These are phyloP conservation scores for Talaromyces sp. DNA, from an alignment of 2,329 filamentous ascomycete genomes.

Conservation along the genomic window DNA sequence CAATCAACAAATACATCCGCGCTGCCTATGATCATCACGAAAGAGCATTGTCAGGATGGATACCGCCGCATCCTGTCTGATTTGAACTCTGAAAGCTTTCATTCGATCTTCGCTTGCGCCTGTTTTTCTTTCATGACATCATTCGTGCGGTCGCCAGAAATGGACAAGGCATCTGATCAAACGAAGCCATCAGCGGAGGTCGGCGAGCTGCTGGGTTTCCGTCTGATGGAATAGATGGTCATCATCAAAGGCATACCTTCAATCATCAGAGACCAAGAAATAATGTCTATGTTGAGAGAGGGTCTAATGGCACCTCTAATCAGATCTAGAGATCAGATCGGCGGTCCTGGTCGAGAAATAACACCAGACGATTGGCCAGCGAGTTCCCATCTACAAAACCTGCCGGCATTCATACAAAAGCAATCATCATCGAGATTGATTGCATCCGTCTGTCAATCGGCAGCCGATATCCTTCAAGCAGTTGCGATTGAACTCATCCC, in stretches of 20 bases:
- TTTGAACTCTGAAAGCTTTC: background rate
- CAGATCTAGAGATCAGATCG: background rate
- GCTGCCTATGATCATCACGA: background rate
- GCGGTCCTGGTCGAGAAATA: background rate
- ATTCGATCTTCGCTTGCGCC: background rate
- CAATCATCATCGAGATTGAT: background rate
- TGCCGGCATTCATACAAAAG: background rate
- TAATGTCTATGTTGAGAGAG: background rate
- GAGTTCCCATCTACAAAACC: background rate
- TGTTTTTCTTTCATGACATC: background rate
- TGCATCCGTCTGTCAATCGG: background rate
- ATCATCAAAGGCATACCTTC: background rate
- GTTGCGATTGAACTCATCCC: background rate
- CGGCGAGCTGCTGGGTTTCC: background rate
- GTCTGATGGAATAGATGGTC: background rate
- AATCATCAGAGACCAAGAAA: background rate
- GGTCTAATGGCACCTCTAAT: background rate
- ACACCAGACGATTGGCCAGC: background rate
- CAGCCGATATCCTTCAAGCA: background rate
- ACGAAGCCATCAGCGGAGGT: background rate
- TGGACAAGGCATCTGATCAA: background rate
- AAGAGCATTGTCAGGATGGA: background rate
- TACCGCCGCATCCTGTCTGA: background rate
- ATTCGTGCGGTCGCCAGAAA: background rate
- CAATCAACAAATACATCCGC: background rate